Evolutionary conservation across 1,284 basidiomycete genomes (phyloP), one percentile per base, ranked within the genome.

Genomic region (Pseudomicrostroma phylloplanum): DNA sequence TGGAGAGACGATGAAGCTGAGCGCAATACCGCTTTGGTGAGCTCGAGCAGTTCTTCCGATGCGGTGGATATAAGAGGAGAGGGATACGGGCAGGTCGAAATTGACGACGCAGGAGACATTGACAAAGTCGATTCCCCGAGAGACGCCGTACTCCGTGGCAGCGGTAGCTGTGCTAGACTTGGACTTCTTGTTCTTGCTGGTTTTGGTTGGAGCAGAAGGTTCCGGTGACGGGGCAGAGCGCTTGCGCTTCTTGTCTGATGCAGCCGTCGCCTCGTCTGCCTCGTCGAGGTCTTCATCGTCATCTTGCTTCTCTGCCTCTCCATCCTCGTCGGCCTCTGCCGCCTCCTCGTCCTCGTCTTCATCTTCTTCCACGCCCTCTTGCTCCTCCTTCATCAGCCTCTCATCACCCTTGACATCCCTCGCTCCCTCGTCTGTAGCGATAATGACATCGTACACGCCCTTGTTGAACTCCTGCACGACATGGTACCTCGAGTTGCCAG

Each of bases 381-480:
- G 4, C 12, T n/a, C 12, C 59, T 62, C 30, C n/a, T 66, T 64
- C 8, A 43, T 51, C 30, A 79, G 73, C 0, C 70, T 72, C 1
- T 64, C 83, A 62, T 54, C 56, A 36, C 30, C 30, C 30, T 36
- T 36, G 30, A 36, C 9, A 36, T 36, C 30, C 13, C 79, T 73
- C 23, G 73, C 85, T 15, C 82, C 80, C 80, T 97, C 96, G 78
- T 98, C 96, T 1, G 93, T 96, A 0, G 96, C 96, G 63, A 99
- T 96, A 65, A 98, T 93, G 78, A 97, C 97, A 77, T 98, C 92
- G 77, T 97, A 98, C 12, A 94, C 91, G 7, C 96, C 96, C 73
- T 92, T 91, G 81, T 99, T 97, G 79, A 99, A 99, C 81, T 97
- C 94, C 75, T 99, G 92, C 1, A 99, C 94, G 6, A 90, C 89